Evolutionary conservation across 345 rosid genomes (phyloP).

Genomic region (Balakata baccata): DNA sequence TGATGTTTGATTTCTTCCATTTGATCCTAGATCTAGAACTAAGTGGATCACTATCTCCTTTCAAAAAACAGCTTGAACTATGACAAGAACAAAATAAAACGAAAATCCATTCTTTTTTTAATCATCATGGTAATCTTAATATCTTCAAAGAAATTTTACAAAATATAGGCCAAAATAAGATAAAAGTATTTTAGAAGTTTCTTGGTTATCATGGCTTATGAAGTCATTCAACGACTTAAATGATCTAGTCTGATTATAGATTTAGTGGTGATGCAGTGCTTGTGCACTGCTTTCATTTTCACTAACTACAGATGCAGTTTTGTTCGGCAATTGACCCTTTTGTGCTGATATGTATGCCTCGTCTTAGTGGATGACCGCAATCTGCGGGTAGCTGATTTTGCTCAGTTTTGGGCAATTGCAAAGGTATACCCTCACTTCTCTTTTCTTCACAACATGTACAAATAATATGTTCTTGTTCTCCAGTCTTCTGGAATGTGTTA

Average conservation of each 20-base stretch:
- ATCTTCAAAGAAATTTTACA: slow-evolving; percentile 16
- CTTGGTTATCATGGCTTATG: slow-evolving; percentile 24
- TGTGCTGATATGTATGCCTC: slow-evolving; percentile 95
- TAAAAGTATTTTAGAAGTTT: slow-evolving; percentile 20
- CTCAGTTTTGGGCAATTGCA: slow-evolving; percentile 99
- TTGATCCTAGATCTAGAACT: slow-evolving; percentile 2
- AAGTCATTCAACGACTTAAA: slow-evolving; percentile 37
- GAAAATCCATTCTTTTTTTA: slow-evolving; percentile 5
- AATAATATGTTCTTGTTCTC: slow-evolving; percentile 34
- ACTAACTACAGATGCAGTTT: slow-evolving; percentile 97
- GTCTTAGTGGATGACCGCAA: slow-evolving; percentile 99
- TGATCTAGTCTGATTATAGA: slow-evolving; percentile 55
- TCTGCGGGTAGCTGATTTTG: slow-evolving; percentile 99
- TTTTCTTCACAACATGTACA: slow-evolving; percentile 43
- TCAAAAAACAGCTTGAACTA: slow-evolving; percentile 23
- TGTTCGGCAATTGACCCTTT: slow-evolving; percentile 96
- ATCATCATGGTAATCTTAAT: background rate
- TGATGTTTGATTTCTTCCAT: slow-evolving; percentile 20
- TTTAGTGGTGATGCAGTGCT: slow-evolving; percentile 79
- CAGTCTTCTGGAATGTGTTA: slow-evolving; percentile 32
- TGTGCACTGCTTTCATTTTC: slow-evolving; percentile 74
- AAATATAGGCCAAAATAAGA: slow-evolving; percentile 31
- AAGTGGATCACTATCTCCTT: slow-evolving; percentile 8
- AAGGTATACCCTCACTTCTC: slow-evolving; percentile 90
- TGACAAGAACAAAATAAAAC: slow-evolving; percentile 28